phyloP scores from a whole-genome alignment of 352 stramenopile species.

The Thraustochytrium sp. region DNA sequence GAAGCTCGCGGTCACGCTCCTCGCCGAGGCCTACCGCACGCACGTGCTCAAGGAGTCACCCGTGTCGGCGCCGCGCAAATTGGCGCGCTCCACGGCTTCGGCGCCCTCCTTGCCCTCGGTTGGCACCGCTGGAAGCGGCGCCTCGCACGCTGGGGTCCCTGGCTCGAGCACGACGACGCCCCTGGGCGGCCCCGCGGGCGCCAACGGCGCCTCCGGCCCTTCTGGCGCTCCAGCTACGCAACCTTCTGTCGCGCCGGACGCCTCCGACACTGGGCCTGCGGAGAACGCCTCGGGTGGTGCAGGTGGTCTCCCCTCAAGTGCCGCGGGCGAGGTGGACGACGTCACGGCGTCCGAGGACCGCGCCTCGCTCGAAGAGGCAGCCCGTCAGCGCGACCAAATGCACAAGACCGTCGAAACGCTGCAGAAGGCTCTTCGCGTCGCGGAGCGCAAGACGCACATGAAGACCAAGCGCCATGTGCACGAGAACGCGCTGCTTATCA shows the following conservation, averaged over 20 bases:
- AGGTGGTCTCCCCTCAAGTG: too few species aligned
- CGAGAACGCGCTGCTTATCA: conserved; percentile 24
- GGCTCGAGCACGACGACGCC: neutral
- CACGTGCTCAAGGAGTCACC: conserved; percentile 23
- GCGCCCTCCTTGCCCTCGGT: neutral
- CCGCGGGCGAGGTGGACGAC: neutral
- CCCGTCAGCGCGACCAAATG: conserved; percentile 28
- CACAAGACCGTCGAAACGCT: neutral
- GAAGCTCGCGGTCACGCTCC: neutral
- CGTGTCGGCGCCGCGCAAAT: neutral
- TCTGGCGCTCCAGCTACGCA: too few species aligned
- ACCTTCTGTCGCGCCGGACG: neutral
- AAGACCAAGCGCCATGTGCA: neutral
- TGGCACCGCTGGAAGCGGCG: neutral
- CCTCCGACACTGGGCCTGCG: neutral
- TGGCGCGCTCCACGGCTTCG: neutral
- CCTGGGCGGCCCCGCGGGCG: neutral
- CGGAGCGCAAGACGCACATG: neutral
- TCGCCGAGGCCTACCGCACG: neutral
- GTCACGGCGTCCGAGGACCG: neutral
- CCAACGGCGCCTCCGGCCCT: too few species aligned
- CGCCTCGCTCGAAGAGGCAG: neutral
- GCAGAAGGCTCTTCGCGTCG: neutral
- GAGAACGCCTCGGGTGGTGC: neutral
- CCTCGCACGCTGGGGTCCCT: neutral